Evolutionary conservation across 352 stramenopile species (phyloP), one percentile per base, ranked within the genome.

Genomic region (Pythium phragmitis): DNA sequence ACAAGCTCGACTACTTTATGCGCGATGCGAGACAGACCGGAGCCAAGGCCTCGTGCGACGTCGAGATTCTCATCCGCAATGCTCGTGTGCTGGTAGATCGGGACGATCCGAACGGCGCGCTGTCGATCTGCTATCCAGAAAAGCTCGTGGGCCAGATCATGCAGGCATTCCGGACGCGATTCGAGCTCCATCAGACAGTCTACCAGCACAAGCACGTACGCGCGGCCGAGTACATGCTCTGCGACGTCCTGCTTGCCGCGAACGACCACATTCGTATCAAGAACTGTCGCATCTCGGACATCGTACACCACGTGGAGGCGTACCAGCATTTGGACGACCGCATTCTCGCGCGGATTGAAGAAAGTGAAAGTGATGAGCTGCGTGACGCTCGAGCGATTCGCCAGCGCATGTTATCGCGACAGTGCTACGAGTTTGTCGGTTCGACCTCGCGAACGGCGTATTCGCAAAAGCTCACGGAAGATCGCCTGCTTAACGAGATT

Each of bases 1-100:
- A 97, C 73, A 97, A 97, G 65, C 72, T 97, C 2, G 90, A 97
- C 60, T 97, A 97, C 53, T 95, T 96, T 48, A 77, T 94, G 68
- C 82, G 90, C 8, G 90, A 97, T 51, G 82, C 85, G 0, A 65
- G 77, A 8, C 79, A 94, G 33, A 91, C 87, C 0, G 89, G 89
- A 4, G 83, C 81, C 2, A 89, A 91, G 65, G 76, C 84, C 34
- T 86, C 74, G 17, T 94, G 85, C 37, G 83, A 96, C 39, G 80
- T 82, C 0, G 72, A 89, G 4, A 59, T 94, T 53, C 65, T 96
- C 14, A 86, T 97, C n/a, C 72, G 71, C 16, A 91, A 82, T 52
- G 82, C 80, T 19, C 73, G 87, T 39, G 83, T 95, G 26, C 68
- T 93, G 8, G 66, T 82, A 12, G 87, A 94, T 57, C 65, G 67